Base-by-base conservation (phyloP, 2,329 filamentous ascomycete genomes). In the Fusarium tuaranense region DNA sequence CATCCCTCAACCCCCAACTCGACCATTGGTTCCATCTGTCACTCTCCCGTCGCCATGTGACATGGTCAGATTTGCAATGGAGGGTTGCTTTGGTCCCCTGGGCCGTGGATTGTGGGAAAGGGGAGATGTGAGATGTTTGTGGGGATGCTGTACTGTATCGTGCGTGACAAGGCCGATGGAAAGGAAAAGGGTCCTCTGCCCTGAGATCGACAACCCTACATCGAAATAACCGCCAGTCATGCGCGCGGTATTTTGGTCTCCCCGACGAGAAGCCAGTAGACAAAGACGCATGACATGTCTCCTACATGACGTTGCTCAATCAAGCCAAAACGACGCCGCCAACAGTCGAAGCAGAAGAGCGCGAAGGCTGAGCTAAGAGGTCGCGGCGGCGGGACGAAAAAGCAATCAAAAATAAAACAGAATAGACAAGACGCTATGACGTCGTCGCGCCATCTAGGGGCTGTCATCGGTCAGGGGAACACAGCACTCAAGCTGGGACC, bases 371-470 rank as follows among this genome's bases (percentile, higher is more conserved):
- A 41, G 25, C 61, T 58, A 58, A 53, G 22, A 57, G n/a, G 13
- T n/a, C 14, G 48, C 62, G 14, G 27, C 10, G 10, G 34, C 25
- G 62, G 62, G 51, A 32, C 36, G 18, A 20, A 55, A 32, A 39
- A 34, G 34, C 32, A 55, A 32, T 36, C 27, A 58, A 32, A 64
- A 64, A 25, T 12, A 25, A 44, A 32, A 58, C 34, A 44, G 41
- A 44, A 44, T 34, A 44, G 38, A 41, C 13, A 44, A 46, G 36
- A 65, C 25, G 63, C 63, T 9, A 62, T 67, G 64, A 67, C 57
- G 64, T 67, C 57, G 34, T 41, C 9, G 38, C 18, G 7, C 27
- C 55, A 34, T 60, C 27, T 53, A 32, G 25, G 39, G 12, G 34
- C 7, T 25, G 22, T 32, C 32, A 38, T 12, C 16, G 9, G 38